Conservation (phyloP, 2,329 filamentous ascomycete genomes). For the Aurifilum marmelostoma region DNA sequence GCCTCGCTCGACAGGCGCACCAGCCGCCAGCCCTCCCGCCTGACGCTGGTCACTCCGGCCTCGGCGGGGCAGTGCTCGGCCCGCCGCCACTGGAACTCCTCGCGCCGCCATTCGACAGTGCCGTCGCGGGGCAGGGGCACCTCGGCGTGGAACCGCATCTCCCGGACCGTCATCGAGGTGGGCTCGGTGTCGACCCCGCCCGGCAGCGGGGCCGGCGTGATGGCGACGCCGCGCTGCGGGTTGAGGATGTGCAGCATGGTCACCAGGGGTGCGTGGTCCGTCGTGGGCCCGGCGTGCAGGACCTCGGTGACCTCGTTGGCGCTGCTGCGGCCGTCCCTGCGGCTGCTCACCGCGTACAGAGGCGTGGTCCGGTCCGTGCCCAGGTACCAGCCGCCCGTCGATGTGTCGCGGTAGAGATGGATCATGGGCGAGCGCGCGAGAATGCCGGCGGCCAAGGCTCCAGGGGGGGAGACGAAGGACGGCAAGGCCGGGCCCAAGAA, state of each 20-base stretch:
- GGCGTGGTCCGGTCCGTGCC: slow-evolving; percentile 39
- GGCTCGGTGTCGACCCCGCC: slow-evolving; percentile 27
- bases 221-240: slow-evolving; percentile 28
- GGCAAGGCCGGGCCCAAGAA: too few relatives aligned
- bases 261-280: slow-evolving; percentile 37
- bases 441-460: not conserved
- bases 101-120: slow-evolving; percentile 30
- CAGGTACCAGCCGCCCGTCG: slow-evolving; percentile 32
- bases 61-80: slow-evolving; percentile 41
- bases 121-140: slow-evolving; percentile 33
- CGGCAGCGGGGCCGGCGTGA: slow-evolving; percentile 38
- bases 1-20: slow-evolving; percentile 39
- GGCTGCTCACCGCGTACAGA: slow-evolving; percentile 38
- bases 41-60: slow-evolving; percentile 37
- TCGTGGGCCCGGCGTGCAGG: slow-evolving; percentile 41
- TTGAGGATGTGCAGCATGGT: slow-evolving; percentile 31
- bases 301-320: slow-evolving; percentile 31
- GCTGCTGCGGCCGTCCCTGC: slow-evolving; percentile 31
- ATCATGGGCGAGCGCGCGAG: slow-evolving; percentile 39
- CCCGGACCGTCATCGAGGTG: not conserved
- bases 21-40: slow-evolving; percentile 45
- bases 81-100: slow-evolving; percentile 50
- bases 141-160: slow-evolving; percentile 40
- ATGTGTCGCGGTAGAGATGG: slow-evolving; percentile 37
- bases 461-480: too few relatives aligned